These are phyloP conservation scores for Dactylellina haptotyla DNA, from an alignment of 2,329 filamentous ascomycete genomes.

Conservation along the genomic window DNA sequence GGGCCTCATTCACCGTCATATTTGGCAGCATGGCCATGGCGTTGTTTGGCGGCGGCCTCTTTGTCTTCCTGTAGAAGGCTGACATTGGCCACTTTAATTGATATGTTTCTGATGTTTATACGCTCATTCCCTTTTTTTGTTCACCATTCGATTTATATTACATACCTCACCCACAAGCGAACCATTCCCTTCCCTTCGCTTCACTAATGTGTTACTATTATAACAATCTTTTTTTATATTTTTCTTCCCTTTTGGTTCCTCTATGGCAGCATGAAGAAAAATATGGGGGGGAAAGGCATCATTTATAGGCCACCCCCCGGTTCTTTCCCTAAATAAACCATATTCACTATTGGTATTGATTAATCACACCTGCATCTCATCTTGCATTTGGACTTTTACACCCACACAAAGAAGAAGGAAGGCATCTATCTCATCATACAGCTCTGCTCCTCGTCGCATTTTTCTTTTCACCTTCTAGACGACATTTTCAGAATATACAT, in stretches of 20 bases:
- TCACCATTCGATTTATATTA: neutral
- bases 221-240: constrained; percentile 3
- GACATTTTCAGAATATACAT: neutral
- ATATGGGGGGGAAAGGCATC: constrained; percentile 5
- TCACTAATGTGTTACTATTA: constrained; percentile 39
- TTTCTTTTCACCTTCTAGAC: neutral
- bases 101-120: constrained; percentile 21
- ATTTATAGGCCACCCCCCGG: neutral
- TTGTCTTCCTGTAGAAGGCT: constrained; percentile 18
- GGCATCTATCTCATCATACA: constrained; percentile 5
- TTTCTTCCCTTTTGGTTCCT: constrained; percentile 1
- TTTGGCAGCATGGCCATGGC: constrained; percentile 38
- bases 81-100: neutral
- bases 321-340: neutral
- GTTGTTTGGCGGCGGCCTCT: constrained; percentile 30
- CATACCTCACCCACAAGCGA: neutral
- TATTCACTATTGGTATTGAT: neutral
- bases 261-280: neutral
- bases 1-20: constrained; percentile 27
- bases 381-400: neutral
- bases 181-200: constrained; percentile 19
- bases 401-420: neutral
- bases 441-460: neutral
- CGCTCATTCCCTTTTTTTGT: constrained; percentile 2
- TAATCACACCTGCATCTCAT: no score